Evolutionary conservation across 1,284 basidiomycete species (phyloP).

Genomic region (Peniophora sp.): DNA sequence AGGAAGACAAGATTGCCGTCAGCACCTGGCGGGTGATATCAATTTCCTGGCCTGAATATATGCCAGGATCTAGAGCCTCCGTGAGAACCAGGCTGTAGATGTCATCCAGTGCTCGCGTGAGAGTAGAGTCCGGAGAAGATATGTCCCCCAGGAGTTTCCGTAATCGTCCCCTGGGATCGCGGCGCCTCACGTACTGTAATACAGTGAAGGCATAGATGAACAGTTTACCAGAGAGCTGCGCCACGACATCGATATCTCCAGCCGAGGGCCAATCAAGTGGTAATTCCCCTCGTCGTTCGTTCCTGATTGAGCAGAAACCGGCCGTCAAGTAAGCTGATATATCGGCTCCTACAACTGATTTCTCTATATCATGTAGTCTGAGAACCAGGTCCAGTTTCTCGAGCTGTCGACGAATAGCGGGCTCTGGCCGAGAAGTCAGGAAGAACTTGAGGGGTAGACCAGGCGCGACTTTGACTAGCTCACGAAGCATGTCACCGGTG

Average conservation of each 20-base stretch:
- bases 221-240: background rate
- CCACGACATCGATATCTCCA: background rate
- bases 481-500: background rate
- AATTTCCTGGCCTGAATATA: background rate
- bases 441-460: background rate
- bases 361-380: background rate
- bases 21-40: background rate
- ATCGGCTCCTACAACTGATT: background rate
- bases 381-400: background rate
- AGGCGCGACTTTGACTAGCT: background rate
- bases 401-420: background rate
- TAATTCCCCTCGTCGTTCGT: no score
- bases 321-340: background rate
- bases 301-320: background rate
- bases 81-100: background rate
- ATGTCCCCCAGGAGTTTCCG: background rate
- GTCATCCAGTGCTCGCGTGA: background rate
- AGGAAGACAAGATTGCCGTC: background rate
- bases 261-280: background rate
- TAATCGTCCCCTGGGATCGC: background rate
- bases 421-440: constrained; percentile 1
- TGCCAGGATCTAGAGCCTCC: background rate
- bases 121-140: background rate
- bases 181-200: background rate
- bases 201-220: background rate